phyloP scores from a whole-genome alignment of 352 stramenopile genomes.

The Globisporangium nunn region DNA sequence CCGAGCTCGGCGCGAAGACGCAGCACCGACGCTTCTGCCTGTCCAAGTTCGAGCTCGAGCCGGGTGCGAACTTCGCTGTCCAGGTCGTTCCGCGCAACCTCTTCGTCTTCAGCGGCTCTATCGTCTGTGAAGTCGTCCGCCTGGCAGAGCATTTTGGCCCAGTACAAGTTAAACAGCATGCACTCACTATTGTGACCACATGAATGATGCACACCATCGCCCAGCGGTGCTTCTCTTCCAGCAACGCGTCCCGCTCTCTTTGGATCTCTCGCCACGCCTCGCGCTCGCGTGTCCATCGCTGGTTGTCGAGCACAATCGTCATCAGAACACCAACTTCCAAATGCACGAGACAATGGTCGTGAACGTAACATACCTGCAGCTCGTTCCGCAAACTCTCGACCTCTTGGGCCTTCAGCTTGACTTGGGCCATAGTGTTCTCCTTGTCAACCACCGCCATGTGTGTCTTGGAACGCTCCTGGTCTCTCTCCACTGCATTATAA shows the following conservation, averaged over 20 bases:
- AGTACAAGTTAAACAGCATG: not conserved
- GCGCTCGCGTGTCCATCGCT: constrained; percentile 70
- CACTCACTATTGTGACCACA: not conserved
- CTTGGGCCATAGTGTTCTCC: constrained; percentile 39
- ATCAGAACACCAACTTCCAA: not conserved
- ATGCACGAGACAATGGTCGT: not conserved
- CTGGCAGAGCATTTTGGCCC: constrained; percentile 18
- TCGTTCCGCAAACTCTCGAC: constrained; percentile 40
- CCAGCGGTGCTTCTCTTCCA: constrained; percentile 84
- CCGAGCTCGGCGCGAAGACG: constrained; percentile 67
- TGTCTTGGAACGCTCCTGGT: constrained; percentile 63
- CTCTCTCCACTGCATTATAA: constrained; percentile 39
- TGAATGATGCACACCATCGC: constrained; percentile 38
- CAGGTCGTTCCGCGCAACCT: constrained; percentile 27
- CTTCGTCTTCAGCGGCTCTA: constrained; percentile 15
- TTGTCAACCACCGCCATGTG: constrained; percentile 62
- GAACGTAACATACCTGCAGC: constrained; percentile 22
- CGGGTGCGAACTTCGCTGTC: constrained; percentile 34
- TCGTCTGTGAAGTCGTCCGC: constrained; percentile 55
- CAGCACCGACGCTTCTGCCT: constrained; percentile 61
- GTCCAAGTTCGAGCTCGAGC: constrained; percentile 65
- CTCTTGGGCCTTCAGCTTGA: constrained; percentile 45
- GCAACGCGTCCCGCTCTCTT: constrained; percentile 61
- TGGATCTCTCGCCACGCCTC: constrained; percentile 74
- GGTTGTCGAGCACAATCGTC: not conserved